These are phyloP conservation scores for Diutina mesorugosa DNA, from an alignment of 1,139 yeast genomes.

Conservation along the genomic window DNA sequence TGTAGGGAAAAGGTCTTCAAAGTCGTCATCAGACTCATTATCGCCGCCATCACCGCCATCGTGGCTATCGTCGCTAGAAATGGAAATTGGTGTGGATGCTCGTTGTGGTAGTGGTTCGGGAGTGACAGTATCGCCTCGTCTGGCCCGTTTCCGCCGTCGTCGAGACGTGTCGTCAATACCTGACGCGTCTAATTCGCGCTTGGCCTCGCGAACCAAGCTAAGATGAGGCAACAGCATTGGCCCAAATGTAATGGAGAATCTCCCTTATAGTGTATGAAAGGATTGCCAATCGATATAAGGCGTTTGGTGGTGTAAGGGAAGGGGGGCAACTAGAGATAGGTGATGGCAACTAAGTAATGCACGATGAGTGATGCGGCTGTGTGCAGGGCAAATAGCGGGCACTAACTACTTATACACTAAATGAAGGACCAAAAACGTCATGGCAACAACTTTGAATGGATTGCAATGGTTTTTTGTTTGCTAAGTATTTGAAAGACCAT, in stretches of 20 bases:
- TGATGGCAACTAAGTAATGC: background rate
- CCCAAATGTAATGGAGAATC: background rate
- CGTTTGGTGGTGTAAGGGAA: no score
- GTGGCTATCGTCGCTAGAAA: background rate
- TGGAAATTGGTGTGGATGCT: background rate
- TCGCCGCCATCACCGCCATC: background rate
- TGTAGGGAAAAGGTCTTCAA: background rate
- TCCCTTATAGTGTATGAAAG: background rate
- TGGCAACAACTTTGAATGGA: no score
- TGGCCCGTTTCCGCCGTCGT: background rate
- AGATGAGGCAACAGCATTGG: conserved; percentile 1
- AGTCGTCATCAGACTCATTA: background rate
- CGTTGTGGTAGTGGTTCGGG: background rate
- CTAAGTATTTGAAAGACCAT: no score
- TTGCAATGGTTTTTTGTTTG: no score
- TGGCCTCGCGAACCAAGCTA: background rate
- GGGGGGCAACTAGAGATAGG: no score
- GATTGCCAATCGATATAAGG: no score
- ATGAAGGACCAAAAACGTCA: no score
- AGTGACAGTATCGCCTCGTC: background rate
- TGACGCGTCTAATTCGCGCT: background rate
- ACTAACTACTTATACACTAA: no score
- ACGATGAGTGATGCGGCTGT: background rate
- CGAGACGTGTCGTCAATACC: background rate
- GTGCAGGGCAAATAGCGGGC: background rate